Evolutionary conservation across 495 filamentous ascomycete species (phyloP), one percentile per base, ranked within the genome.

Genomic region (Saxispiralis lemnorum): DNA sequence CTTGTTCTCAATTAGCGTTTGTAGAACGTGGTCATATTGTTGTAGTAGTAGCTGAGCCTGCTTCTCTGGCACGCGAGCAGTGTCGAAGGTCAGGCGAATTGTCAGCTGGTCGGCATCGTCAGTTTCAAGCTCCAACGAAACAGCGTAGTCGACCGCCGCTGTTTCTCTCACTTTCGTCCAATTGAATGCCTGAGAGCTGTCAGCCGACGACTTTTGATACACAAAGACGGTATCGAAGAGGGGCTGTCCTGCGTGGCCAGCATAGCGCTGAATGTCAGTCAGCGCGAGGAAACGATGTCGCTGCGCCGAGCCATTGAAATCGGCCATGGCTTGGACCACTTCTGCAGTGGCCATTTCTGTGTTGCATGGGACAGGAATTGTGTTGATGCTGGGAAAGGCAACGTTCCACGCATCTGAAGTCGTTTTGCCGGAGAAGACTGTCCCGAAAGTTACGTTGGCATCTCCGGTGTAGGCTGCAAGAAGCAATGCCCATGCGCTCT

Each of bases 221-320:
- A 76, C 76, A 54, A 92, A 75, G 21, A 92, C 59, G 0, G 81
- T 81, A 57, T 92, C 83, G 51, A 92, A 87, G 2, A 84, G 66
- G 11, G 64, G 62, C 16, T 68, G 60, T 24, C 77, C 68, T 0
- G 68, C 61, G 38, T 60, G 64, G 2, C 72, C 73, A 37, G 78
- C 63, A 68, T 73, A 77, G 20, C 69, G 67, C 49, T 85, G 81
- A 31, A 89, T 74, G 18, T 70, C 67, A 6, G 66, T 59, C 13
- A 89, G 59, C 4, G 81, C 71, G 0, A 73, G 72, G 51, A 79
- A 79, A 44, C 87, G 83, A 51, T 83, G 65, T 41, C 71, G 73
- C 42, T 73, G 66, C 21, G 82, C 53, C 18, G 56, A 56, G 1
- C 71, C 63, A 58, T 81, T 88, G 36, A 67, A 69, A 6, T 60